phyloP scores from a whole-genome alignment of 1,284 basidiomycete genomes.

The Rhodotorula sp. region DNA sequence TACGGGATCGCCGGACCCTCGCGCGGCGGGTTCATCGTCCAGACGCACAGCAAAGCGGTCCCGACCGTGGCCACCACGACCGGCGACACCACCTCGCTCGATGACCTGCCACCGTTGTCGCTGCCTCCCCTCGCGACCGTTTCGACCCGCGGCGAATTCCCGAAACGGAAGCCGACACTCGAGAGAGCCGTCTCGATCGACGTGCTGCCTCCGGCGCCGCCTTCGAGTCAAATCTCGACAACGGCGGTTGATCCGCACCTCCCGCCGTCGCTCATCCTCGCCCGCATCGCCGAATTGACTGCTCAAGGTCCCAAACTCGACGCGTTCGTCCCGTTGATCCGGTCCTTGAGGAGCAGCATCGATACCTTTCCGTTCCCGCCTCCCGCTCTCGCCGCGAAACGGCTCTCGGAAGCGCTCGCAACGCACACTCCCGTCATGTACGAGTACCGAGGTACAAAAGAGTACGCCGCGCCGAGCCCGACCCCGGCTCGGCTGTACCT shows the following conservation, averaged over 20 bases:
- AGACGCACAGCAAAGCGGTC: slow-evolving; percentile 31
- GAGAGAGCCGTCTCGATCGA: slow-evolving; percentile 22
- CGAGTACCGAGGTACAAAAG: not conserved
- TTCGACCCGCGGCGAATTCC: not conserved
- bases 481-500: slow-evolving; percentile 39
- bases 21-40: slow-evolving; percentile 37
- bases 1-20: slow-evolving; percentile 27
- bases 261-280: slow-evolving; percentile 36
- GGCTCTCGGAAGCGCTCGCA: not conserved
- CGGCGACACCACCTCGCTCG: slow-evolving; percentile 18
- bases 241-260: not conserved
- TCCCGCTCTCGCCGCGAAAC: slow-evolving; percentile 30
- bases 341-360: slow-evolving; percentile 29
- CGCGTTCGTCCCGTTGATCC: slow-evolving; percentile 25
- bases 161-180: not conserved
- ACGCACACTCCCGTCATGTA: not conserved
- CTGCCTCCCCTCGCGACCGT: slow-evolving; percentile 1
- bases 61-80: slow-evolving; percentile 35
- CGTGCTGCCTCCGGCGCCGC: slow-evolving; percentile 1
- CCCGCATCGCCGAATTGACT: slow-evolving; percentile 22
- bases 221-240: slow-evolving; percentile 17
- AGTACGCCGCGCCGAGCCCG: slow-evolving; percentile 15
- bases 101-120: slow-evolving; percentile 12
- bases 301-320: not conserved
- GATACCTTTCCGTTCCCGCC: slow-evolving; percentile 39